These are phyloP conservation scores for Pulveroboletus sp. DNA, from an alignment of 768 basidiomycete species.

Conservation along the genomic window DNA sequence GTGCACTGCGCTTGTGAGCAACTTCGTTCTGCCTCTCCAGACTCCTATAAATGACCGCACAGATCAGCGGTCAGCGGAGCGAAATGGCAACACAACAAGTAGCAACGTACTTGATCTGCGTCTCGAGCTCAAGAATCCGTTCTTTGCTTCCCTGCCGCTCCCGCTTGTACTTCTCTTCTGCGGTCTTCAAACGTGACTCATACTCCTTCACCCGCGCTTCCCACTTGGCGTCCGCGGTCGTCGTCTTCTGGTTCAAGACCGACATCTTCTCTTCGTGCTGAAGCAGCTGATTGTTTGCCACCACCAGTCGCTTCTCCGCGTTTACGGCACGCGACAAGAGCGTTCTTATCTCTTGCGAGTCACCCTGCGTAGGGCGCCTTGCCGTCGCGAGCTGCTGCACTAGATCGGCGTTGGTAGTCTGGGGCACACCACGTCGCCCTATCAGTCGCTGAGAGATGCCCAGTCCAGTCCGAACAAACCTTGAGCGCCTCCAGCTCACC, in stretches of 20 bases:
- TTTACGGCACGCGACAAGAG: conserved; percentile 73
- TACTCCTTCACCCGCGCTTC: conserved; percentile 94
- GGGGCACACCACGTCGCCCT: background rate
- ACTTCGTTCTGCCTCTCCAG: conserved; percentile 75
- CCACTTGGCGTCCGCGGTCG: conserved; percentile 82
- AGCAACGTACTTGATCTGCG: conserved; percentile 67
- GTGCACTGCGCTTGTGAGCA: conserved; percentile 66
- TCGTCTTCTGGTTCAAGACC: conserved; percentile 66
- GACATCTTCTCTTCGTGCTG: conserved; percentile 85
- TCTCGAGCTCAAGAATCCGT: conserved; percentile 68
- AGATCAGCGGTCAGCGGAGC: conserved; percentile 1
- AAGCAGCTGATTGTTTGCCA: conserved; percentile 79
- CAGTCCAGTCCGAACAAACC: conserved; percentile 41
- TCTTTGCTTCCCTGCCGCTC: conserved; percentile 95
- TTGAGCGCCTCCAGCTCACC: conserved; percentile 88
- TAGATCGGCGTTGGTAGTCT: conserved; percentile 77
- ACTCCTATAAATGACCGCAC: conserved; percentile 42
- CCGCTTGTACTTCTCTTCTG: conserved; percentile 90
- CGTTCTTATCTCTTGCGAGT: conserved; percentile 68
- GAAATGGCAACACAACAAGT: background rate
- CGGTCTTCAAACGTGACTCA: conserved; percentile 72
- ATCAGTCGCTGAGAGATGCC: background rate
- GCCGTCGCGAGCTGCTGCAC: conserved; percentile 62
- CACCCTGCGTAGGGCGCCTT: conserved; percentile 56
- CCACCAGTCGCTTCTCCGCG: conserved; percentile 85